Percentiles rank a stretch among this genome's conserved stretches.
These are phyloP conservation scores for Camelina neglecta DNA, from an alignment of 345 rosid species.

Conservation along the genomic window DNA sequence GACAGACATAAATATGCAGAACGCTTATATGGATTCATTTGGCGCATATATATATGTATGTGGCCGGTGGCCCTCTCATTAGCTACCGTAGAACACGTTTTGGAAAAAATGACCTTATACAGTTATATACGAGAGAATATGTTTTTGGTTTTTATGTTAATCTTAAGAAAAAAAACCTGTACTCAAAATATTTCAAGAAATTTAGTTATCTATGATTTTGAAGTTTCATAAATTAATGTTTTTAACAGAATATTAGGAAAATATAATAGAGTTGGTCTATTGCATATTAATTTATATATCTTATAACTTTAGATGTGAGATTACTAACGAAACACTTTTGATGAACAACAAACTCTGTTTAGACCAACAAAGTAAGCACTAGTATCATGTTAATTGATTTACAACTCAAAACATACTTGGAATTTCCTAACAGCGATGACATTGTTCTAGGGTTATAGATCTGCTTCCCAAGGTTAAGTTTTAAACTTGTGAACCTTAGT, in stretches of 20 bases:
- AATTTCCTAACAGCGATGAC: neutral
- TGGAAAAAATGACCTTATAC: neutral
- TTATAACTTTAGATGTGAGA: neutral
- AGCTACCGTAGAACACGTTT: constrained; percentile 12
- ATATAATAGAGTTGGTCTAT: no score
- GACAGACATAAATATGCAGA: constrained; percentile 22
- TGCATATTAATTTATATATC: neutral
- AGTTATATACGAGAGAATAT: neutral
- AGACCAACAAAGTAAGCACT: neutral
- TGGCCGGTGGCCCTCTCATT: neutral
- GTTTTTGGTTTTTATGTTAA: neutral
- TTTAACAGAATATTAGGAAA: neutral
- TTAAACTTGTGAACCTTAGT: neutral
- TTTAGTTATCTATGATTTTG: neutral
- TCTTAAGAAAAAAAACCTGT: neutral
- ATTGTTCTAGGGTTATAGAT: neutral
- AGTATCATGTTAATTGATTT: no score
- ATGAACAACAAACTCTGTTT: neutral
- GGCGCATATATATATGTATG: neutral
- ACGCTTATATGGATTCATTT: constrained; percentile 2
- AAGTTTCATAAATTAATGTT: neutral
- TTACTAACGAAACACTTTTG: neutral
- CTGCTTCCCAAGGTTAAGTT: neutral
- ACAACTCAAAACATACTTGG: neutral
- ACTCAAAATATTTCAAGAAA: neutral